Evolutionary conservation across 1,139 yeast genomes (phyloP), one percentile per base, ranked within the genome.

Genomic region (Arxiozyma telluris): DNA sequence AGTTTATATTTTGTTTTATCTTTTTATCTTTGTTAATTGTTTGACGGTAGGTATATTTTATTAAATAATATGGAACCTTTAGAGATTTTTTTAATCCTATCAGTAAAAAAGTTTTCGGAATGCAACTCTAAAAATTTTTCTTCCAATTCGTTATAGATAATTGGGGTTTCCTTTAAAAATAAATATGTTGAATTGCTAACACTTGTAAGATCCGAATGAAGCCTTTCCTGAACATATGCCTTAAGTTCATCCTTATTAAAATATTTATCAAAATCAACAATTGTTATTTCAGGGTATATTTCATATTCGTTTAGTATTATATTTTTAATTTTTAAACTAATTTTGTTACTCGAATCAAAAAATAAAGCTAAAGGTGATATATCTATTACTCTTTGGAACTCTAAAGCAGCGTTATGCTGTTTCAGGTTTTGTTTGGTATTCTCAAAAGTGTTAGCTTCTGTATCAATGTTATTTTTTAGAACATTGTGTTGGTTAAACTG

Each of bases 221-320:
- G 11, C 4, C 15, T 15, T 21, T 41, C 25, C 47, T 49, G 53
- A 58, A 82, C 72, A 64, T 78, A 78, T 25, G 69, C 71, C 64
- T 82, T 84, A 55, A 82, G 73, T 56, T 73, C 76, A 7, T 66
- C 63, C 1, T 87, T 87, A 62, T 79, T 76, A 45, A 76, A 74
- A 65, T 87, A 91, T 64, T 74, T 73, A 66, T 87, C 94, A 52
- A 88, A 76, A 66, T 88, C 96, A 22, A 87, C 88, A 44, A 84
- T 75, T 23, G 74, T 69, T 1, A 87, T 87, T 53, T 74, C 75
- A 0, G 96, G 96, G 1, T 79, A 76, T 56, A 88, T 80, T 55
- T 77, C 77, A 71, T 87, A 86, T 60, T 78, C 76, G 38, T 76
- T 79, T 30, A 69, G 67, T 55, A 88, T 73, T 47, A 87, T 72